Evolutionary conservation across 2,329 filamentous ascomycete species (phyloP).

Genomic region (Aspergillus sp.): DNA sequence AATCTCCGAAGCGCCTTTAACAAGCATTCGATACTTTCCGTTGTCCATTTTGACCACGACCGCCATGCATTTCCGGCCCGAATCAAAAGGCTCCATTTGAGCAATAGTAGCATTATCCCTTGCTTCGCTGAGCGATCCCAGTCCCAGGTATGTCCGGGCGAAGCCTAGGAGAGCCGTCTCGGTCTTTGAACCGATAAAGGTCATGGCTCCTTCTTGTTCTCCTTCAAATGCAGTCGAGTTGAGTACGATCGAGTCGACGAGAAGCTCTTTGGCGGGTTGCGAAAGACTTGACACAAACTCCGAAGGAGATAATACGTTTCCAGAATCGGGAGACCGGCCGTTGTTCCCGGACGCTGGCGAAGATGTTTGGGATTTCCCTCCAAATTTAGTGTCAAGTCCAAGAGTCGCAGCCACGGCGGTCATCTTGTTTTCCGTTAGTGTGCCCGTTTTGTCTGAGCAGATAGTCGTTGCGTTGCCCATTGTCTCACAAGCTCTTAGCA

Average conservation of each 20-base stretch:
- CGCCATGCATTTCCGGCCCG: slow-evolving; percentile 68
- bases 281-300: slow-evolving; percentile 57
- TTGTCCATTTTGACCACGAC: slow-evolving; percentile 58
- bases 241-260: slow-evolving; percentile 64
- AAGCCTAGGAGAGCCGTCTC: slow-evolving; percentile 74
- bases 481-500: slow-evolving; percentile 60
- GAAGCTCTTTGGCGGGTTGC: slow-evolving; percentile 53
- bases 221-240: slow-evolving; percentile 71
- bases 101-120: slow-evolving; percentile 61
- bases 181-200: slow-evolving; percentile 74
- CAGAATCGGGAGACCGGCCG: slow-evolving; percentile 19
- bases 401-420: slow-evolving; percentile 59
- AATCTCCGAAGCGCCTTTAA: slow-evolving; percentile 56
- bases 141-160: slow-evolving; percentile 63
- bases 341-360: slow-evolving; percentile 23
- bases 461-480: slow-evolving; percentile 66
- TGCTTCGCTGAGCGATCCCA: slow-evolving; percentile 61
- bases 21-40: slow-evolving; percentile 57
- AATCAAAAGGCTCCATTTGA: slow-evolving; percentile 60
- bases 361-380: slow-evolving; percentile 37
- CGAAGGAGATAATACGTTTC: slow-evolving; percentile 51
- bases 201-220: slow-evolving; percentile 57
- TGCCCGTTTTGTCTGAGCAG: slow-evolving; percentile 67
- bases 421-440: slow-evolving; percentile 65
- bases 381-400: slow-evolving; percentile 47